A percentile compares a stretch with the other conserved stretches of the same genome.
Evolutionary conservation across 176 grass and related monocot genomes (phyloP).

Genomic region (Aegilops speltoides): DNA sequence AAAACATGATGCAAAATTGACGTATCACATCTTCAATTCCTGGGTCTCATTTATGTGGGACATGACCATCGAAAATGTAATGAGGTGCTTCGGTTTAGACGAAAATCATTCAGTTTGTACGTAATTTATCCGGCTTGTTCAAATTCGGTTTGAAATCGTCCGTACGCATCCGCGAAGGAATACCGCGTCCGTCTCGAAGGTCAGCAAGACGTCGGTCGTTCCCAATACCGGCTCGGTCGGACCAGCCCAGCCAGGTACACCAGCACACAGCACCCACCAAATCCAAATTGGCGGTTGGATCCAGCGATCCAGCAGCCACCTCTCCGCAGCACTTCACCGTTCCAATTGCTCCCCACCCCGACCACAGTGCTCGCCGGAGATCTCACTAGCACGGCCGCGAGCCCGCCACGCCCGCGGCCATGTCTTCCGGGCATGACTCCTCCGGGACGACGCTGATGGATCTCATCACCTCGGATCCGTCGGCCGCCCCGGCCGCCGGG

Average conservation of each 20-base stretch:
- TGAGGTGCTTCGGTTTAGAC: too few species aligned
- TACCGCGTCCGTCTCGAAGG: too few species aligned
- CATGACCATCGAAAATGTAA: too few species aligned
- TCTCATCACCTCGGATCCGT: constrained; percentile 95
- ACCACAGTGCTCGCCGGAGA: constrained; percentile 44
- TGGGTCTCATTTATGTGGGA: too few species aligned
- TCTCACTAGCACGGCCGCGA: constrained; percentile 32
- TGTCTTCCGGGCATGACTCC: constrained; percentile 86
- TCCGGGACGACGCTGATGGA: constrained; percentile 91
- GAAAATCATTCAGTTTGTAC: too few species aligned
- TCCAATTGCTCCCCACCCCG: background rate
- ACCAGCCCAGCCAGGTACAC: background rate
- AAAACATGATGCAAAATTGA: too few species aligned
- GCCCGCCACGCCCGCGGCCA: constrained; percentile 33
- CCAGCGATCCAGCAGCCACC: constrained; percentile 20
- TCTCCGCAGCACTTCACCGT: background rate
- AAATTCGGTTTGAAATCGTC: too few species aligned
- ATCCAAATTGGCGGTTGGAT: constrained; percentile 49
- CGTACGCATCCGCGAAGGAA: too few species aligned
- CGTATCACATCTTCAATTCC: too few species aligned
- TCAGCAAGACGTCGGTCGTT: too few species aligned
- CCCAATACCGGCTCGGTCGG: background rate
- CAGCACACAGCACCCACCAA: background rate
- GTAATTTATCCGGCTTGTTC: too few species aligned
- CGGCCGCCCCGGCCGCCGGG: constrained; percentile 29